These are phyloP conservation scores for Casuarina equisetifolia DNA, from an alignment of 306 rosid genomes.

Conservation along the genomic window DNA sequence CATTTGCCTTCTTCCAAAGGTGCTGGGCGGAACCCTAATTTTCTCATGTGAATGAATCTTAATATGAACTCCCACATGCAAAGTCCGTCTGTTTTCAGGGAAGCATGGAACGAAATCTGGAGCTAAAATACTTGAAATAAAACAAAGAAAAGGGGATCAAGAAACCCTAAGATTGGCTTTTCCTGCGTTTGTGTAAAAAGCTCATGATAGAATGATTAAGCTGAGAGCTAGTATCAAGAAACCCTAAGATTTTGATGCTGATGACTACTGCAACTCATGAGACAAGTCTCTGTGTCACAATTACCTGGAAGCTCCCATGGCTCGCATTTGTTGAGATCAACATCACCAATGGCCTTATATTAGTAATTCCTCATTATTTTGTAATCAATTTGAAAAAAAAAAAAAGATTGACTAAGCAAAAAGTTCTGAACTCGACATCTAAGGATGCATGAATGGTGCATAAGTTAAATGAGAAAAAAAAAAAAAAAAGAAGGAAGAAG, in stretches of 20 bases:
- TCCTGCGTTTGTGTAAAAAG: no score
- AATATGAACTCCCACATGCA: not conserved
- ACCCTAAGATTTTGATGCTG: not conserved
- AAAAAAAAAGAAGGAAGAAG: no score
- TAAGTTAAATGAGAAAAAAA: no score
- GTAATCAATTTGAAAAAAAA: no score
- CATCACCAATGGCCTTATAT: slow-evolving; percentile 63
- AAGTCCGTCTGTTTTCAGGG: not conserved
- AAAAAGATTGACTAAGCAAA: no score
- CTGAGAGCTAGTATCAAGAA: no score
- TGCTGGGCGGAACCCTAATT: slow-evolving; percentile 4
- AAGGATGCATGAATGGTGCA: no score
- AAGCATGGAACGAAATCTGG: not conserved
- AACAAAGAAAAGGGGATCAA: not conserved
- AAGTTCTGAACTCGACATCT: no score
- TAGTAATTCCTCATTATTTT: no score
- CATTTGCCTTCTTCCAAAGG: not conserved
- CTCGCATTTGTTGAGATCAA: slow-evolving; percentile 90
- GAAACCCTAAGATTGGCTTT: no score
- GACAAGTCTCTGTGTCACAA: not conserved
- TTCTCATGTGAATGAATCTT: not conserved
- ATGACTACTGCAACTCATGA: not conserved
- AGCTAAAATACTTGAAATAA: not conserved
- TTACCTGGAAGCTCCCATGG: slow-evolving; percentile 99
- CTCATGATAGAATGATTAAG: no score